These are phyloP conservation scores for Irpex rosettiformis DNA, from an alignment of 1,284 basidiomycete genomes.

Conservation along the genomic window DNA sequence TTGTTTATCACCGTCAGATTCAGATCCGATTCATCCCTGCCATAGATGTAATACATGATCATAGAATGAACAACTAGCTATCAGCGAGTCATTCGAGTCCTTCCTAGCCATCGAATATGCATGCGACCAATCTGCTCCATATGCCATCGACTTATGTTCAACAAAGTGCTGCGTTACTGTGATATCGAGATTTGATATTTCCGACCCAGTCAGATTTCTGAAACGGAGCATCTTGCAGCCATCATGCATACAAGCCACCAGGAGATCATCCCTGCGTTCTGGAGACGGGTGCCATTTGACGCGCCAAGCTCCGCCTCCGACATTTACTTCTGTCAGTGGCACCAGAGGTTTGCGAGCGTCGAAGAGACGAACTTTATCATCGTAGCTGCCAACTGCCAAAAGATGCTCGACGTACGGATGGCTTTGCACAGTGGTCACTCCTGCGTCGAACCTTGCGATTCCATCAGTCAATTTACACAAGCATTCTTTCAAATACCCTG, in stretches of 20 bases:
- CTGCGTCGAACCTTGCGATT: constrained; percentile 77
- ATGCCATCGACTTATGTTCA: constrained; percentile 82
- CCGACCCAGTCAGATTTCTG: constrained; percentile 19
- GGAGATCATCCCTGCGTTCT: constrained; percentile 59
- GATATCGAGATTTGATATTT: constrained; percentile 21
- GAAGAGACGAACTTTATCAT: constrained; percentile 79
- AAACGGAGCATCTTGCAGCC: constrained; percentile 85
- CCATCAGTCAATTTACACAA: constrained; percentile 3
- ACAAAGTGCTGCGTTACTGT: constrained; percentile 65
- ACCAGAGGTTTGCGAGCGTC: constrained; percentile 70
- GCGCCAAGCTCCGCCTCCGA: constrained; percentile 94
- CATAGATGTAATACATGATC: constrained; percentile 86
- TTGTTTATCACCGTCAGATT: too few relatives aligned
- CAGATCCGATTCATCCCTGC: too few relatives aligned
- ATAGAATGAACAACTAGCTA: constrained; percentile 96
- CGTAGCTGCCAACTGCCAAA: constrained; percentile 94
- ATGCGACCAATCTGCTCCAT: constrained; percentile 94
- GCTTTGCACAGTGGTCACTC: constrained; percentile 88
- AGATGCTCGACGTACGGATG: constrained; percentile 80
- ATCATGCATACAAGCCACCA: constrained; percentile 96
- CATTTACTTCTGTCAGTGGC: constrained; percentile 60
- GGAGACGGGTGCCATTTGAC: constrained; percentile 90
- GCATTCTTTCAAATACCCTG: not conserved
- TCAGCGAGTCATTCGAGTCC: constrained; percentile 36
- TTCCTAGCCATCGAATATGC: constrained; percentile 28